Evolutionary conservation across 306 rosid species (phyloP).

Genomic region (Citrullus amarus): DNA sequence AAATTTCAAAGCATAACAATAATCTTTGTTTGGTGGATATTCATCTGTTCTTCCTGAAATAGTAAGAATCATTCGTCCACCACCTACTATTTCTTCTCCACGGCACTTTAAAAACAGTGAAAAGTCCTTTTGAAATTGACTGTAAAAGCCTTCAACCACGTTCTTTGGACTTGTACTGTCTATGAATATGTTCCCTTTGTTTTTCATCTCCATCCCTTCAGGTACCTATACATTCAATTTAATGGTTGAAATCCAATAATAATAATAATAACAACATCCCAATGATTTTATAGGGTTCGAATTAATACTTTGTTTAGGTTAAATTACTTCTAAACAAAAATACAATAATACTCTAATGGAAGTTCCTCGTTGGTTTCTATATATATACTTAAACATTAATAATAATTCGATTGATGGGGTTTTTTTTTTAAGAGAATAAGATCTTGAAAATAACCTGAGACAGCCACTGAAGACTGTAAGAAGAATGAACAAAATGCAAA

Average conservation of each 20-base stretch:
- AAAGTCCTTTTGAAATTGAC: conserved; percentile 29
- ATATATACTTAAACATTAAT: too few species aligned
- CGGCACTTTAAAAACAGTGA: conserved; percentile 24
- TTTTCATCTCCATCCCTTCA: conserved; percentile 7
- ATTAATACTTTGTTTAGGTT: too few species aligned
- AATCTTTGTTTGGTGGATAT: background rate
- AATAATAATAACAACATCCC: too few species aligned
- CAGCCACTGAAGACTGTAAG: background rate
- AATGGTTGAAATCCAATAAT: too few species aligned
- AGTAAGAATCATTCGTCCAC: conserved; percentile 32
- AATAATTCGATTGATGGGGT: too few species aligned
- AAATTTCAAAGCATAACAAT: background rate
- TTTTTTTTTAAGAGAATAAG: background rate
- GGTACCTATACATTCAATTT: conserved; percentile 7
- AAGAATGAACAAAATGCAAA: background rate
- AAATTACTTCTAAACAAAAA: too few species aligned
- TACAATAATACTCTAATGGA: too few species aligned
- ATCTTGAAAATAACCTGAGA: background rate
- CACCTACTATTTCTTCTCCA: conserved; percentile 14
- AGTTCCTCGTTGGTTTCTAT: too few species aligned
- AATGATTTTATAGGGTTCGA: too few species aligned
- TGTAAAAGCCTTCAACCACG: conserved; percentile 7
- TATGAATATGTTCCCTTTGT: conserved; percentile 18
- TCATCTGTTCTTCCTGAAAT: conserved; percentile 11
- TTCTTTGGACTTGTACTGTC: conserved; percentile 13